phyloP scores from a whole-genome alignment of 2,329 filamentous ascomycete species.

The Pseudodiploospora longispora region DNA sequence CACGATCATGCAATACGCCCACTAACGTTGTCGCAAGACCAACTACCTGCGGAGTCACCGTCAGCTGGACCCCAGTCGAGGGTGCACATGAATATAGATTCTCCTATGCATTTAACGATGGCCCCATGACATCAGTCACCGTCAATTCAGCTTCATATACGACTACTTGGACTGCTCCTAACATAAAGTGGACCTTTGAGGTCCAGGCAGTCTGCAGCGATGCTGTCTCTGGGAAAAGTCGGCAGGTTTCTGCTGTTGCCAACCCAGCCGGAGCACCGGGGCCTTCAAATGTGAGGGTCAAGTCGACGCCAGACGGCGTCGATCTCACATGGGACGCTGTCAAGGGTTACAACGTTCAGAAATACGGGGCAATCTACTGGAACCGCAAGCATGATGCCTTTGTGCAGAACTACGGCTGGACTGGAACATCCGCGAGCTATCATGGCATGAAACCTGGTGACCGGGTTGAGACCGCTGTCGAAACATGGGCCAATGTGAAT shows the following conservation, averaged over 20 bases:
- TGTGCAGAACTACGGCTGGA: too few species aligned
- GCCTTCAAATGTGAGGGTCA: too few species aligned
- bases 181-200: neutral
- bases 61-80: neutral
- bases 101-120: neutral
- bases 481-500: too few species aligned
- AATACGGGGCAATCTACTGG: too few species aligned
- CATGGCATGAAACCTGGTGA: too few species aligned
- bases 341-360: too few species aligned
- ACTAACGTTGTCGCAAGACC: neutral
- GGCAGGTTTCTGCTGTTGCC: neutral
- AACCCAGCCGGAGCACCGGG: too few species aligned
- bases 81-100: neutral
- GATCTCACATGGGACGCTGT: too few species aligned
- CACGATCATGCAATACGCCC: neutral
- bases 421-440: too few species aligned
- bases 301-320: too few species aligned
- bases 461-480: too few species aligned
- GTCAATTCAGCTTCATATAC: neutral
- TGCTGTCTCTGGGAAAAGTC: neutral
- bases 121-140: neutral
- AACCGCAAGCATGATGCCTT: too few species aligned
- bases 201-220: neutral
- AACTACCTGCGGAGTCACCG: neutral
- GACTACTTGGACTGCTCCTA: neutral